Percentiles rank a stretch among this genome's conserved stretches.
Evolutionary conservation across 306 rosid genomes (phyloP).

Genomic region (Pyrus betulifolia): DNA sequence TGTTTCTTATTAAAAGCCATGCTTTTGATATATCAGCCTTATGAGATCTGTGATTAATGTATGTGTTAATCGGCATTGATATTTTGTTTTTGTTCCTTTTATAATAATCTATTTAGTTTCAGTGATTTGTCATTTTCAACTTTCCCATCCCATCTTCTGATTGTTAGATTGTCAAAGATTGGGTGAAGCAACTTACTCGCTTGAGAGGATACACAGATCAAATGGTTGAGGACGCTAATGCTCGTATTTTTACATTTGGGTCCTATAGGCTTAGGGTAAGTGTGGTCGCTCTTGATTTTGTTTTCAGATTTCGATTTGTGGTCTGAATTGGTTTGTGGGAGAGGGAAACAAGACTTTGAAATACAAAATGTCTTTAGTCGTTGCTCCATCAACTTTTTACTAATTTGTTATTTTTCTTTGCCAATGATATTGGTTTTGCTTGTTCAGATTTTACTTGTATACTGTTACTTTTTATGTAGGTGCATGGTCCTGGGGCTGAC

Average conservation of each 20-base stretch:
- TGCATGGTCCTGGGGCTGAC: constrained; percentile 90
- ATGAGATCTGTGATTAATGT: background rate
- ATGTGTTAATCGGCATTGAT: background rate
- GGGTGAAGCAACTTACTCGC: constrained; percentile 87
- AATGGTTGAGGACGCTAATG: constrained; percentile 89
- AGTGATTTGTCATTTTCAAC: background rate
- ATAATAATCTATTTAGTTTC: too few species aligned
- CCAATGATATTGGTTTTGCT: background rate
- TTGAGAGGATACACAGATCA: constrained; percentile 85
- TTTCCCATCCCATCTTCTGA: constrained; percentile 6
- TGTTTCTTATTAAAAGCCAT: background rate
- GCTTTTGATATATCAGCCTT: background rate
- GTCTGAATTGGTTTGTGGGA: background rate
- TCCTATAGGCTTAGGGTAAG: constrained; percentile 86
- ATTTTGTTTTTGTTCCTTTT: background rate
- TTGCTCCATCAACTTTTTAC: background rate
- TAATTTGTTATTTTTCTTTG: background rate
- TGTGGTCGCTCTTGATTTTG: background rate
- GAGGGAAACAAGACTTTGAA: background rate
- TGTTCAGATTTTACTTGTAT: background rate
- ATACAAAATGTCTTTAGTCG: background rate
- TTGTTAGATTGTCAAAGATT: constrained; percentile 72
- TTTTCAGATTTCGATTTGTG: background rate
- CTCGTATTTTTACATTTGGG: constrained; percentile 78
- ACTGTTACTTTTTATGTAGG: constrained; percentile 25